Percentiles rank a stretch among this genome's conserved stretches.
Evolutionary conservation across 306 rosid genomes (phyloP).

Genomic region (Betula pendula): DNA sequence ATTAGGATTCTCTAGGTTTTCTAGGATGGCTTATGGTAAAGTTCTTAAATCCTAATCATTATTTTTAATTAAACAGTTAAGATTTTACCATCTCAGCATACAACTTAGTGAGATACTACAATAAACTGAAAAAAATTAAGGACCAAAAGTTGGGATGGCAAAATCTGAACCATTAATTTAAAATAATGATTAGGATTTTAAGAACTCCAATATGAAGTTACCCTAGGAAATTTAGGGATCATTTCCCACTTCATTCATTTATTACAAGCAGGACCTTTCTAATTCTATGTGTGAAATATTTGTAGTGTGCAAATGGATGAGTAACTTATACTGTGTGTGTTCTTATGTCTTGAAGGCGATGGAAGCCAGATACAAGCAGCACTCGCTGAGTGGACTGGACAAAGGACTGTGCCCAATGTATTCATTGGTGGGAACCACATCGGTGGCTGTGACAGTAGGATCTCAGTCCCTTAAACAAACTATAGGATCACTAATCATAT

Average conservation of each 20-base stretch:
- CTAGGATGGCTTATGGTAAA: background rate
- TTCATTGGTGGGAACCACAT: slow-evolving; percentile 85
- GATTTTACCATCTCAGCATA: no score
- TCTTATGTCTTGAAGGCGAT: slow-evolving; percentile 60
- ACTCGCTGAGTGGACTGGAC: slow-evolving; percentile 68
- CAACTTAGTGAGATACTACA: no score
- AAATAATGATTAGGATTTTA: background rate
- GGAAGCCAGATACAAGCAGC: slow-evolving; percentile 73
- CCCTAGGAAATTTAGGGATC: background rate
- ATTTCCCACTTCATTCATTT: background rate
- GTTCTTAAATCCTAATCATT: background rate
- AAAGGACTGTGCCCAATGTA: slow-evolving; percentile 87
- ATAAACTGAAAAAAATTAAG: no score
- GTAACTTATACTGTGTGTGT: slow-evolving; percentile 7
- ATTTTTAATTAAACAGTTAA: background rate
- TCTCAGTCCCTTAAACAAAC: background rate
- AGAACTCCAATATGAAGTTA: background rate
- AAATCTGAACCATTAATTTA: no score
- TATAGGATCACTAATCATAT: background rate
- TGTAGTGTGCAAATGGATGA: background rate
- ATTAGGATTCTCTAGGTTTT: background rate
- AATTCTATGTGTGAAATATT: background rate
- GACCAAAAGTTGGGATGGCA: no score
- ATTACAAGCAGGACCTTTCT: background rate
- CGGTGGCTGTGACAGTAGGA: slow-evolving; percentile 90